Base-by-base conservation (phyloP, 169 alveolate species). In the Ichthyophthirius multifiliis region DNA sequence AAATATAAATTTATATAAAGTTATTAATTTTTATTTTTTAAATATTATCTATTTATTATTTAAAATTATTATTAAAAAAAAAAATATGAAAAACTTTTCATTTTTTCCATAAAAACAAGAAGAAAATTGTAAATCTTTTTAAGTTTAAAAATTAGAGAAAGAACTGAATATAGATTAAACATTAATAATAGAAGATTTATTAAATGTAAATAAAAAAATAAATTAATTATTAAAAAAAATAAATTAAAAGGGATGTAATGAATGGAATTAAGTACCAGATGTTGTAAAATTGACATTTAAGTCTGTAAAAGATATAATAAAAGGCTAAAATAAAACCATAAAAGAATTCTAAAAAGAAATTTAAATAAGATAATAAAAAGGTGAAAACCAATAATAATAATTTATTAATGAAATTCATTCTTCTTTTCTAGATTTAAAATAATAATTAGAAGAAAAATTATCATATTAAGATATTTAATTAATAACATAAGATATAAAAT, bases 201-300 rank as follows among this genome's bases (percentile, higher is more conserved):
- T 55, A 39, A 39, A 34, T 18, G 71, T 55, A 55, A 55, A 27
- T 12, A 18, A 55, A 3, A 20, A 20, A 16, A 55, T 55, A 18
- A 10, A 3, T 15, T 15, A 1, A 55, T 55, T 1, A 55, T 55
- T 23, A 20, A 55, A 27, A 15, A n/a, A 7, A 20, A 27, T 27
- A 27, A 27, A 16, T 27, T 55, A 27, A 15, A 27, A 67, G 62
- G 77, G 77, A 2, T 18, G 44, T n/a, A 78, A 65, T 37, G 94
- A 92, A 31, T 92, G 96, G 96, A 76, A 85, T 65, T 73, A 88
- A 43, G 83, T 92, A 2, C 88, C 82, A 18, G 94, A 89, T 15
- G 89, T 92, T 15, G 87, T 92, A 2, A 87, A 90, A 46, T 43
- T 88, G 15, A 86, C 94, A 16, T 63, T 92, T 10, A 92, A 85